Percentiles rank a stretch among this genome's conserved stretches.
Conservation (phyloP, 2,329 filamentous ascomycete genomes). For the Cyanodermella asteris region DNA sequence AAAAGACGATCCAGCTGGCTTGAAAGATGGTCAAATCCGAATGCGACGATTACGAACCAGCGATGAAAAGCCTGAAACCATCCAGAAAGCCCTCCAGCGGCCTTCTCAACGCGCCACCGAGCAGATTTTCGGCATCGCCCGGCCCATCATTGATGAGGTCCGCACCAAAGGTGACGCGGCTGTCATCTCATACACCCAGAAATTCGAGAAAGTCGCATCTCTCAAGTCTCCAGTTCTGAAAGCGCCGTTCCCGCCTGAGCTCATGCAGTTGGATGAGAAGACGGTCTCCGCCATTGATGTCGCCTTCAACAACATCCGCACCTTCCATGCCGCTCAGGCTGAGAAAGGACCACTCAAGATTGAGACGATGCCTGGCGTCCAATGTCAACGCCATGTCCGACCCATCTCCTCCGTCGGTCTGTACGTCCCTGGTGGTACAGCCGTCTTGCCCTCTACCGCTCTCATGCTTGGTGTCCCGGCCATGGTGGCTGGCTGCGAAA, state of each 20-base stretch:
- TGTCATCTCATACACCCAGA: conserved; percentile 82
- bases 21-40: conserved; percentile 39
- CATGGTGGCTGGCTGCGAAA: conserved; percentile 91
- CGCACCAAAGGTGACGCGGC: conserved; percentile 67
- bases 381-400: conserved; percentile 79
- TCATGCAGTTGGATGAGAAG: conserved; percentile 71
- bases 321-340: conserved; percentile 81
- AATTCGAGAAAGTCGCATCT: conserved; percentile 89
- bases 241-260: conserved; percentile 62
- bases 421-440: conserved; percentile 89
- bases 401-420: conserved; percentile 91
- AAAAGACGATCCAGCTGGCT: conserved; percentile 27
- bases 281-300: conserved; percentile 82
- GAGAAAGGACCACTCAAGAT: conserved; percentile 64
- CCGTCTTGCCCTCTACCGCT: conserved; percentile 88
- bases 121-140: conserved; percentile 72
- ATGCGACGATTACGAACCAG: conserved; percentile 63
- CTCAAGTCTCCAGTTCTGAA: conserved; percentile 72
- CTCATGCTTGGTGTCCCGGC: conserved; percentile 96
- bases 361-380: conserved; percentile 93
- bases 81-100: conserved; percentile 57
- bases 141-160: conserved; percentile 78
- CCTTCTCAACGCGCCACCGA: conserved; percentile 93
- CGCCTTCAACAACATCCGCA: conserved; percentile 82
- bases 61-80: conserved; percentile 38